Evolutionary conservation across 352 stramenopile species (phyloP), one percentile per base, ranked within the genome.

Genomic region (Phytophthora lateralis): DNA sequence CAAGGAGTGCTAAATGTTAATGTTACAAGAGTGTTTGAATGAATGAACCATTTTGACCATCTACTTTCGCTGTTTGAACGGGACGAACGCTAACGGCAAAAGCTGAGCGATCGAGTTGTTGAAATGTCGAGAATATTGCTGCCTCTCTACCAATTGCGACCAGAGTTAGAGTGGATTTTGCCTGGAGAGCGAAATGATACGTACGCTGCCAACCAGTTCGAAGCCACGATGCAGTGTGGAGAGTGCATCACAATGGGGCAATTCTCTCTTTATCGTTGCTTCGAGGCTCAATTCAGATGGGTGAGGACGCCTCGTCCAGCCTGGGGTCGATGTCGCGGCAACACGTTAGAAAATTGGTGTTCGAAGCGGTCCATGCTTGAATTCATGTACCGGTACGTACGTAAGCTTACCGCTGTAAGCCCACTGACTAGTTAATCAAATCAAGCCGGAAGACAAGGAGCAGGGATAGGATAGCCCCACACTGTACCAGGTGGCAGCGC

Each of bases 1-100:
- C 45, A 49, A 72, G 47, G 57, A 72, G 38, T 75, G 66, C 61
- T 71, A 66, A 60, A n/a, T 53, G 29, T 32, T 4, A 49, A 32
- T 12, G 11, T 60, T 29, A 51, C 50, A 55, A 30, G 20, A 41
- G 37, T 15, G 41, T 65, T 55, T 50, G 32, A 58, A 55, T 55
- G 34, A 60, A 63, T 69, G 17, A 53, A 39, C 20, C 37, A 15
- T 56, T 70, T 61, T 56, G 27, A 52, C 0, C 14, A 41, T 35
- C 48, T 34, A 27, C 7, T 32, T 44, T 47, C 48, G 57, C 11
- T 58, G 38, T 44, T 12, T 45, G 17, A 50, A 57, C 14, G 37
- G 38, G 18, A 24, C 3, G 38, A 44, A 39, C 1, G n/a, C n/a
- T 17, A 17, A 49, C 14, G 42, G 29, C 30, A 32, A 49, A 18